These are phyloP conservation scores for Cladosporium sp. DNA, from an alignment of 2,329 filamentous ascomycete genomes.

Conservation along the genomic window DNA sequence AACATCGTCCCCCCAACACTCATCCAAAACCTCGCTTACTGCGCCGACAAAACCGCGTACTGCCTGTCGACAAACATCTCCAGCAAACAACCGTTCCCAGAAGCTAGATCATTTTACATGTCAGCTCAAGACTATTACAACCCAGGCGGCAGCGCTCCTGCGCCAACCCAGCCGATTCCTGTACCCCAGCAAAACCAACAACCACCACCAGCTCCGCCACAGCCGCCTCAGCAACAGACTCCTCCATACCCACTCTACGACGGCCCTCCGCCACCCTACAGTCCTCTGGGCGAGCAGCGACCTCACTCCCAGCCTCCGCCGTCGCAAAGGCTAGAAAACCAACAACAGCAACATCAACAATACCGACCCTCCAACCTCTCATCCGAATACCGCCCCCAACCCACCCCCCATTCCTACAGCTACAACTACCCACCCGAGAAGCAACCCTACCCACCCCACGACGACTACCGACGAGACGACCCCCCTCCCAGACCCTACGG, in stretches of 20 bases:
- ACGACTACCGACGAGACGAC: constrained; percentile 20
- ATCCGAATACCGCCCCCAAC: constrained; percentile 9
- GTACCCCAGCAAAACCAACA: constrained; percentile 6
- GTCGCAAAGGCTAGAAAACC: neutral
- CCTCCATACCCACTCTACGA: constrained; percentile 16
- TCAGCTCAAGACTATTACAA: constrained; percentile 16
- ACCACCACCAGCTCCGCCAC: neutral
- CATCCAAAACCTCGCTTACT: no score
- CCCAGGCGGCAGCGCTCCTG: constrained; percentile 5
- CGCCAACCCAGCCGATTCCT: constrained; percentile 11
- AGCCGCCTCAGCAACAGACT: constrained; percentile 4
- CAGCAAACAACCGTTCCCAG: neutral
- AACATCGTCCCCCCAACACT: no score
- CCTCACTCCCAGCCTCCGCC: constrained; percentile 15
- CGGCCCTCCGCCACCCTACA: constrained; percentile 15
- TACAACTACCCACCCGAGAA: constrained; percentile 28
- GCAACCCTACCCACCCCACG: constrained; percentile 19
- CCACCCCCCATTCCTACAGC: constrained; percentile 15
- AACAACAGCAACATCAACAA: neutral
- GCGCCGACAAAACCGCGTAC: no score
- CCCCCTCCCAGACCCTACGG: constrained; percentile 17
- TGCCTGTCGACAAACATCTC: neutral
- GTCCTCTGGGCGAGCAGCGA: constrained; percentile 4
- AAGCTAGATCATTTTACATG: neutral
- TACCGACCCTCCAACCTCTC: constrained; percentile 7